Base-by-base conservation (phyloP, 768 basidiomycete species). In the Calocera cornea region DNA sequence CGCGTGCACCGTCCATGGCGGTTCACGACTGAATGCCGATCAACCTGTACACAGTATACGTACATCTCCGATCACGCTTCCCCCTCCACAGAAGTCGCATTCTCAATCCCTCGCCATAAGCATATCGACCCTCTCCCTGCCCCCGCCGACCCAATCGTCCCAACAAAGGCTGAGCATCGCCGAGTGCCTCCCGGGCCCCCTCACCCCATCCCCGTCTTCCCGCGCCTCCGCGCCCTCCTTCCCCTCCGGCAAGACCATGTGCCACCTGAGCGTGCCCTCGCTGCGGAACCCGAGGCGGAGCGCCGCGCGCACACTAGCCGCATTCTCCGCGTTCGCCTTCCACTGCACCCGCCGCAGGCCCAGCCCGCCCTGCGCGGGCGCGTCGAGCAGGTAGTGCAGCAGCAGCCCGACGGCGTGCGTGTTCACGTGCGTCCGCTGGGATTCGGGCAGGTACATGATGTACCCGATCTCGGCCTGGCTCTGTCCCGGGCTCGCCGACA, bases 341-440 rank as follows among this genome's bases (percentile, higher is more conserved):
- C 87, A 90, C 34, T 83, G 83, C 0, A 87, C 83, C 11, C 87
- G 79, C 1, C 87, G 80, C 40, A 89, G 73, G 0, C 84, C 83
- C 1, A 88, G 76, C 0, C 83, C 83, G 29, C 78, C 72, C 24
- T 67, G 64, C 82, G 77, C 14, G 82, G 74, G 8, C 81, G 76
- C 74, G 16, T 77, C 74, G 41, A 81, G 74, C 1, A 72, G 60
- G 70, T 76, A 77, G n/a, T 67, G 70, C 22, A 90, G 76, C 36
- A 78, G 73, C 19, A 80, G 70, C 16, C 75, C 76, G 60, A 77
- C 73, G 14, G 79, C 77, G 68, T 80, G 79, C 17, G 85, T 81
- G 1, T 84, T 80, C 36, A 88, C 81, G 69, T 88, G 85, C 0
- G 85, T 88, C 17, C 84, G 78, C 68, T 87, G 86, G 73, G 86